Evolutionary conservation across 164 flowering plant species (phyloP).

Genomic region (Paratinospora sagittata): DNA sequence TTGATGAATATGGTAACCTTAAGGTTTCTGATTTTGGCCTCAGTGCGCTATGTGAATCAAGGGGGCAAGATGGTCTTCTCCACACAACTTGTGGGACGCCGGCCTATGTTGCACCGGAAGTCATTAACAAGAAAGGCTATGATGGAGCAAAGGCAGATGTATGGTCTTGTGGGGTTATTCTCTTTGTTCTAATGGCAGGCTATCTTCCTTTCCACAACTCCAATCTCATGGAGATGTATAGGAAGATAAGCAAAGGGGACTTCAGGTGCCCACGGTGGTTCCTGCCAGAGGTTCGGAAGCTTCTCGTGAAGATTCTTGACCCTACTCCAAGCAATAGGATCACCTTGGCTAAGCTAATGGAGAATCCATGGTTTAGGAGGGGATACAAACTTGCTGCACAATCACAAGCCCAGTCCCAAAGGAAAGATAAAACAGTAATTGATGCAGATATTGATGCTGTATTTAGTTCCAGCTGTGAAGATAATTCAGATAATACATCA

Average conservation of each 20-base stretch:
- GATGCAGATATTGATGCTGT: constrained; percentile 11
- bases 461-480: constrained; percentile 11
- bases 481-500: background rate
- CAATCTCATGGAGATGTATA: constrained; percentile 38
- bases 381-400: constrained; percentile 21
- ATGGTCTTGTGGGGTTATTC: constrained; percentile 41
- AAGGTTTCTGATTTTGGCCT: constrained; percentile 37
- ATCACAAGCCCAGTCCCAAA: background rate
- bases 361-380: constrained; percentile 31
- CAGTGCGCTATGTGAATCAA: constrained; percentile 24
- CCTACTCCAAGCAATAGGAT: constrained; percentile 28
- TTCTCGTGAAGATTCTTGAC: constrained; percentile 26
- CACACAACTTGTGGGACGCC: constrained; percentile 41
- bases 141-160: constrained; percentile 41
- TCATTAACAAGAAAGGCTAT: constrained; percentile 32
- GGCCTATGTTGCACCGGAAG: constrained; percentile 35
- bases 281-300: constrained; percentile 26
- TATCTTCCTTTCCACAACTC: constrained; percentile 36
- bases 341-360: constrained; percentile 23
- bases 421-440: background rate
- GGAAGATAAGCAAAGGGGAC: constrained; percentile 30
- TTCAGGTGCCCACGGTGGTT: constrained; percentile 37
- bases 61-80: constrained; percentile 31
- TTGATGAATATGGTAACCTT: constrained; percentile 31
- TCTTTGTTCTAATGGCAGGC: constrained; percentile 33